Evolutionary conservation across 768 basidiomycete species (phyloP).

Genomic region (Termitomyces sp.): DNA sequence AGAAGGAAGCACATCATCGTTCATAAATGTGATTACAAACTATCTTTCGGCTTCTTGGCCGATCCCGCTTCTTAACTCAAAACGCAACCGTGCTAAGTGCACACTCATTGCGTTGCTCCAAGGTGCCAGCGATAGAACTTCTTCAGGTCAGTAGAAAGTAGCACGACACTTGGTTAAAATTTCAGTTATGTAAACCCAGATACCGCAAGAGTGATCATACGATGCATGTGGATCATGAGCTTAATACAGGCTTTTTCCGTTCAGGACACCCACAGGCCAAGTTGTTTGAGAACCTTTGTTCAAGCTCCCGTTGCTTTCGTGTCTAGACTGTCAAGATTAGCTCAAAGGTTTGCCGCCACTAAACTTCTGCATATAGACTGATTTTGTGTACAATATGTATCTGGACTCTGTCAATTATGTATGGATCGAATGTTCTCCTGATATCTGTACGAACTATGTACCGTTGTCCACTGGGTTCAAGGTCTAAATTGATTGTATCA

Average conservation of each 20-base stretch:
- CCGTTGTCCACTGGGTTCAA: too few relatives aligned
- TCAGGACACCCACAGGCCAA: neutral
- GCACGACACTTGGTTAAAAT: neutral
- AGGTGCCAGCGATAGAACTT: neutral
- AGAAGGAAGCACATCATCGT: neutral
- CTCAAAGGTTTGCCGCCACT: neutral
- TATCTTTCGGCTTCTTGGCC: neutral
- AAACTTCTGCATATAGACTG: neutral
- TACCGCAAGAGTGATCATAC: neutral
- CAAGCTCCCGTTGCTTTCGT: constrained; percentile 1
- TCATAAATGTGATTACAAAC: too few relatives aligned
- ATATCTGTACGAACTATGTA: neutral
- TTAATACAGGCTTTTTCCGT: neutral
- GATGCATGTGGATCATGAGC: neutral
- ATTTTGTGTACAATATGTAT: neutral
- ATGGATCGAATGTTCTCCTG: neutral
- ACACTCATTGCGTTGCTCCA: too few relatives aligned
- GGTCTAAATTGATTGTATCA: too few relatives aligned
- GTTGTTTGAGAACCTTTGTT: neutral
- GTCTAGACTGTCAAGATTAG: neutral
- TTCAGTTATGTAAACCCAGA: neutral
- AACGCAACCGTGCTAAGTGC: neutral
- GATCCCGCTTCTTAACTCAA: neutral
- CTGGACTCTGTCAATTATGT: neutral
- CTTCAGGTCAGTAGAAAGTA: too few relatives aligned